Percentiles rank a stretch among this genome's conserved stretches.
phyloP scores from a whole-genome alignment of 148 eudicot species.

The Camellia lanceoleosa region DNA sequence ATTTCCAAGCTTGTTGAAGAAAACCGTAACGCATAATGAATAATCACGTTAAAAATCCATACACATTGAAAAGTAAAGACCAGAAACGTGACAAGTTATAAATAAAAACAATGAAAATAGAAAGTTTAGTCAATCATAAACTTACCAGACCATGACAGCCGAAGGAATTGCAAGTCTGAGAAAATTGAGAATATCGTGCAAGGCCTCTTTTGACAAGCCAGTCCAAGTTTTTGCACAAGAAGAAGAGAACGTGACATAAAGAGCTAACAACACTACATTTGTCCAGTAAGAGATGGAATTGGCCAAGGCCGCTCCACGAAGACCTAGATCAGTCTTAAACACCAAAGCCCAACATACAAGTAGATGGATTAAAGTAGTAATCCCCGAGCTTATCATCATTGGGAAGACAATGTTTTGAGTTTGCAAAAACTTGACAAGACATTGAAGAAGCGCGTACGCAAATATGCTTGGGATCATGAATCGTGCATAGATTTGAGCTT shows the following conservation, averaged over 20 bases:
- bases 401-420: conserved; percentile 60
- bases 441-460: conserved; percentile 53
- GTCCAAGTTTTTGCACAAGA: conserved; percentile 53
- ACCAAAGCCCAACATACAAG: conserved; percentile 58
- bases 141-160: conserved; percentile 54
- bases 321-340: conserved; percentile 48
- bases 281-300: conserved; percentile 61
- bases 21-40: not conserved
- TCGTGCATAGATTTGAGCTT: conserved; percentile 45
- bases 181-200: conserved; percentile 27
- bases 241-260: conserved; percentile 50
- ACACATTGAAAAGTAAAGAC: not conserved
- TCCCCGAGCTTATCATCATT: conserved; percentile 56
- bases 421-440: conserved; percentile 62
- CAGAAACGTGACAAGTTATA: not conserved
- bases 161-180: conserved; percentile 55
- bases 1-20: conserved; percentile 56
- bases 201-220: conserved; percentile 48
- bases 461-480: conserved; percentile 62
- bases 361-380: conserved; percentile 43
- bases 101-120: too few species aligned
- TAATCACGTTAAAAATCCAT: not conserved
- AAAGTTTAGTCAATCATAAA: not conserved
- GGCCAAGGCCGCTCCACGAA: conserved; percentile 63
- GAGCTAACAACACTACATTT: conserved; percentile 42